Base-by-base conservation (phyloP, 1,284 basidiomycete genomes). In the Cryptococcus amylolentus region DNA sequence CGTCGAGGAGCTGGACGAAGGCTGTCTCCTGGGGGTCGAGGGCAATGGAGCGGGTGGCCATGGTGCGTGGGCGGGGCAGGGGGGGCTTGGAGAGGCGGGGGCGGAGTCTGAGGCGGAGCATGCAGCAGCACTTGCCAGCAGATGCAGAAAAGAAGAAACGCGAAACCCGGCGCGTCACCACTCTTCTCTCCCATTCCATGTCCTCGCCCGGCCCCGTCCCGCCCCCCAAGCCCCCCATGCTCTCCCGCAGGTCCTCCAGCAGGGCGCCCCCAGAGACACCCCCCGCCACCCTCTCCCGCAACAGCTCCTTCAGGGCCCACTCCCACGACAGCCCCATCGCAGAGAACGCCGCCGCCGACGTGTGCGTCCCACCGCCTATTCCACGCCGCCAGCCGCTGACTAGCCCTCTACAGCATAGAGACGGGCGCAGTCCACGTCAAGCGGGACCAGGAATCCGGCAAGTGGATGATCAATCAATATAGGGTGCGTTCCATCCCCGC, bases 381-480 rank as follows among this genome's bases (percentile, higher is more conserved):
- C 7, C 18, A 56, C 37, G 4, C 16, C n/a, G 23, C 50, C 26
- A 52, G 12, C 27, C 13, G 45, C 45, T 23, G 45, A 46, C 45
- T 46, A 20, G 16, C 13, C 10, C 27, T 20, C 38, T 20, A 20
- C 57, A 75, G 73, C 9, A 73, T 84, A 62, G 86, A 87, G 68
- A 89, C 88, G 5, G 78, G 81, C 57, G 79, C 80, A 51, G 64
- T 77, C 16, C 59, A 66, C 39, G 61, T 75, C 37, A 67, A 71
- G 44, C 61, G 71, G 12, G 76, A 79, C 63, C 72, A 73, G 16
- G 70, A 63, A 42, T 72, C 76, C 2, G 79, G 79, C 9, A 65
- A 75, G 16, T 78, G 78, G 51, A 85, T 86, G 80, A 81, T 91
- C 68, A 92, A 92, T 77, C 87, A 90, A 71, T 91, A 91, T 73